Base-by-base conservation (phyloP, 139 green algal species). In the Microglena sp. region DNA sequence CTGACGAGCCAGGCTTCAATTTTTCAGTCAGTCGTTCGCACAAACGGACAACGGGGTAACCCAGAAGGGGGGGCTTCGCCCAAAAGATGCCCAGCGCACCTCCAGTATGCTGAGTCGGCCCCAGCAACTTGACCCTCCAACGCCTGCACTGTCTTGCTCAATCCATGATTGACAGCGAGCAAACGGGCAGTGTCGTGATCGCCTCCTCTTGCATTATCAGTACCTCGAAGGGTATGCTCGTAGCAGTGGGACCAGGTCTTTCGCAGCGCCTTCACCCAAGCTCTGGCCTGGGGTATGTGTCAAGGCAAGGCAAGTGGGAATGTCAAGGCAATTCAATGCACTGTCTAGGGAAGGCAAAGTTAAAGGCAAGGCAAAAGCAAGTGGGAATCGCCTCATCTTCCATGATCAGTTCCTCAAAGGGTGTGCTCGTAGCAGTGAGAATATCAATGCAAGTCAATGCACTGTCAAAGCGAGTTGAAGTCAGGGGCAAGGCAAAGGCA, bases 351-450 rank as follows among this genome's bases (percentile, higher is more conserved):
- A n/a, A n/a, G n/a, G n/a, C n/a, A n/a, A n/a, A n/a, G n/a, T n/a
- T n/a, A n/a, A n/a, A n/a, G n/a, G n/a, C n/a, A n/a, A n/a, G n/a
- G n/a, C n/a, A n/a, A n/a, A n/a, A n/a, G n/a, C n/a, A n/a, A n/a
- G 59, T 66, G n/a, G 30, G 44, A 53, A 18, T 71, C 57, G 63
- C 56, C 63, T 2, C 30, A 28, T 15, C 71, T 33, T 43, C 33
- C 43, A 1, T 32, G 8, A 44, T 70, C 66, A 32, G 71, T 76
- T 35, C 61, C 73, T 18, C 83, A 74, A 3, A 81, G 70, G 0
- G 80, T 80, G 69, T 89, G 83, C 58, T 82, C 74, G 62, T 82
- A 86, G 71, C 84, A 89, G 33, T 85, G 77, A n/a, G n/a, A n/a
- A n/a, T n/a, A n/a, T n/a, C n/a, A n/a, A n/a, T n/a, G n/a, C n/a